Evolutionary conservation across 2,329 filamentous ascomycete species (phyloP).

Genomic region (Massarina eburnea): DNA sequence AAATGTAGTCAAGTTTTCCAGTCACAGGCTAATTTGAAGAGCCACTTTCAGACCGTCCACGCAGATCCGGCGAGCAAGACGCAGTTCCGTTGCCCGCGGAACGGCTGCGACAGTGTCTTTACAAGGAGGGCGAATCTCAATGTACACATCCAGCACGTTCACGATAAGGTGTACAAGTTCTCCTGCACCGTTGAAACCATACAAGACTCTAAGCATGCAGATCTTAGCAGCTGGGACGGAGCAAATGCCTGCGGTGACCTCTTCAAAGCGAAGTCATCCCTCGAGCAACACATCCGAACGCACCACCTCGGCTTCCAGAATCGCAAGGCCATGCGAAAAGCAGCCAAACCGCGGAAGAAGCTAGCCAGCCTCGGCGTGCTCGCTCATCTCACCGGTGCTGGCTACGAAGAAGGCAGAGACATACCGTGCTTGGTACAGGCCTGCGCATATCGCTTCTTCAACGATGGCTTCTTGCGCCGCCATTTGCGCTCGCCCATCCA

Average conservation of each 20-base stretch:
- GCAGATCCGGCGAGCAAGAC: constrained; percentile 40
- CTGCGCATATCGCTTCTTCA: constrained; percentile 59
- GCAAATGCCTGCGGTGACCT: constrained; percentile 71
- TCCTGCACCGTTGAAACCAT: constrained; percentile 75
- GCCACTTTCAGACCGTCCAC: constrained; percentile 77
- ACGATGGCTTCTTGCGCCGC: constrained; percentile 59
- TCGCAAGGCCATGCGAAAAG: constrained; percentile 37
- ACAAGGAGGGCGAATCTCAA: constrained; percentile 82
- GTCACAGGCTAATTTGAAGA: constrained; percentile 55
- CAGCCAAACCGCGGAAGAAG: constrained; percentile 43
- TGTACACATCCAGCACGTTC: constrained; percentile 74
- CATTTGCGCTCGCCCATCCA: constrained; percentile 54
- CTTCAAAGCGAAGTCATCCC: constrained; percentile 74
- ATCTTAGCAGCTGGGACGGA: constrained; percentile 64
- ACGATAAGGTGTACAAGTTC: constrained; percentile 72
- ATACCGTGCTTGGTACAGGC: constrained; percentile 54
- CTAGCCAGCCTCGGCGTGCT: constrained; percentile 29
- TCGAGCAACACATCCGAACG: constrained; percentile 83
- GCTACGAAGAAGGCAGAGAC: constrained; percentile 53
- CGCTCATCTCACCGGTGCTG: constrained; percentile 58
- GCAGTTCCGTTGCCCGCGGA: constrained; percentile 65
- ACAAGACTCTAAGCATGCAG: constrained; percentile 52
- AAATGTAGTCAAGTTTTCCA: constrained; percentile 72
- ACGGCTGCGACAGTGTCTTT: constrained; percentile 74
- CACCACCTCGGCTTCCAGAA: constrained; percentile 69